Evolutionary conservation across 148 eudicot genomes (phyloP).

Genomic region (Dianthus caryophyllus): DNA sequence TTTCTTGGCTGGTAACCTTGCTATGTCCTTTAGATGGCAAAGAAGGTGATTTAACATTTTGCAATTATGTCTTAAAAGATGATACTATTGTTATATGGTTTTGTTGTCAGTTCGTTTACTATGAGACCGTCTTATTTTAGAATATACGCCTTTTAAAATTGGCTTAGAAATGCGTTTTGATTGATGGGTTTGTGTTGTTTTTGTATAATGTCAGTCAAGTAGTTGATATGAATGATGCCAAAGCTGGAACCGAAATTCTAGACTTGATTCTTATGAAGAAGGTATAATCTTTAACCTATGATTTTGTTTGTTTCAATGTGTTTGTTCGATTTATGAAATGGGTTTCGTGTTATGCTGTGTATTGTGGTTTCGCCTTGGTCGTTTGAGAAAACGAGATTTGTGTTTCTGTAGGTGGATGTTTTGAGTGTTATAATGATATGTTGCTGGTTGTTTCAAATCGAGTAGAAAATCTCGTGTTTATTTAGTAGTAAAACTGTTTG

Average conservation of each 20-base stretch:
- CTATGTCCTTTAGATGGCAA: constrained; percentile 28
- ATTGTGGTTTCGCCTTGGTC: not conserved
- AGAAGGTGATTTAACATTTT: constrained; percentile 18
- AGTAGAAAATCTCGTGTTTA: no score
- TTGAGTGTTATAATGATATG: no score
- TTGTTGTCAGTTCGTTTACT: no score
- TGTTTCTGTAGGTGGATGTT: not conserved
- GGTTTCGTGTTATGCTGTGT: not conserved
- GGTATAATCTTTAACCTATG: constrained; percentile 20
- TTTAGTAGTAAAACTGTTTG: no score
- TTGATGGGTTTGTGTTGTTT: not conserved
- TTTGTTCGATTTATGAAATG: not conserved
- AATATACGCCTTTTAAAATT: no score
- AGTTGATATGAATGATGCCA: constrained; percentile 24
- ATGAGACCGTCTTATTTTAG: no score
- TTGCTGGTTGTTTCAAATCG: no score
- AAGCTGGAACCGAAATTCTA: constrained; percentile 39
- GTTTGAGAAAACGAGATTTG: not conserved
- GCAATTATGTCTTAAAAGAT: no score
- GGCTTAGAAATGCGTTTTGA: not conserved
- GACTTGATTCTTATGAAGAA: constrained; percentile 40
- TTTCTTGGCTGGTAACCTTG: constrained; percentile 24
- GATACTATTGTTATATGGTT: no score
- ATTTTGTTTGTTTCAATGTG: not conserved
- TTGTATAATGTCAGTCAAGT: constrained; percentile 20